These are phyloP conservation scores for Xylaria polymorpha DNA, from an alignment of 2,329 filamentous ascomycete species.

Conservation along the genomic window DNA sequence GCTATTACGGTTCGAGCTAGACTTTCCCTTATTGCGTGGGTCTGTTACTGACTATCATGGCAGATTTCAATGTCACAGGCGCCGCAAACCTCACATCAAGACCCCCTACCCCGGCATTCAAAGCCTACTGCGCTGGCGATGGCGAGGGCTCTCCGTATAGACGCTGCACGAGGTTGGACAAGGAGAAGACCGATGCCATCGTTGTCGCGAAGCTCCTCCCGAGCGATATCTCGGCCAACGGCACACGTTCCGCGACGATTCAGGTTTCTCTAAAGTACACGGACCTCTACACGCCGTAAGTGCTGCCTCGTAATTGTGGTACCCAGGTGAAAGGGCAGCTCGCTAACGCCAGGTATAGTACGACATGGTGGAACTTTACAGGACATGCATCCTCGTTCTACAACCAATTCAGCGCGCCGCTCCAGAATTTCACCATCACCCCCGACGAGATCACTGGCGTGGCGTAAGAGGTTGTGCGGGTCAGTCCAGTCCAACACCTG, in stretches of 20 bases:
- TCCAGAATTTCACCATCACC: conserved; percentile 48
- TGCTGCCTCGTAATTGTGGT: conserved; percentile 29
- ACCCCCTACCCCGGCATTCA: conserved; percentile 48
- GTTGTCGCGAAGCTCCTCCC: conserved; percentile 50
- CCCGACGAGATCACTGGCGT: conserved; percentile 48
- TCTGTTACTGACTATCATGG: conserved; percentile 15
- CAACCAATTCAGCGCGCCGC: conserved; percentile 44
- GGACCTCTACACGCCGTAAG: conserved; percentile 46
- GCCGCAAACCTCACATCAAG: conserved; percentile 42
- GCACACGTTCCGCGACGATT: conserved; percentile 43
- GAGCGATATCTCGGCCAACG: conserved; percentile 37
- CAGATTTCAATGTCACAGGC: conserved; percentile 51
- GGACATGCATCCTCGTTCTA: conserved; percentile 46
- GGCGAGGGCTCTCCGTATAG: conserved; percentile 47
- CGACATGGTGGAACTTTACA: conserved; percentile 52
- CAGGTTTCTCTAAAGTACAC: conserved; percentile 50
- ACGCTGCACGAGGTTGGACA: conserved; percentile 43
- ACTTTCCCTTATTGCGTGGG: conserved; percentile 28
- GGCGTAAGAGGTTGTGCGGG: conserved; percentile 37
- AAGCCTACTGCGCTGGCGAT: conserved; percentile 48
- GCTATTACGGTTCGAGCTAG: conserved; percentile 45
- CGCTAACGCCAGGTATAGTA: conserved; percentile 39
- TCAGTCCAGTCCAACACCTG: conserved; percentile 23
- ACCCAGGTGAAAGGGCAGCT: conserved; percentile 14
- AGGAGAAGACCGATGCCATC: conserved; percentile 39